Percentiles rank a stretch among this genome's conserved stretches.
These are phyloP conservation scores for Leishmania tropica DNA, from an alignment of 208 protist species.

Conservation along the genomic window DNA sequence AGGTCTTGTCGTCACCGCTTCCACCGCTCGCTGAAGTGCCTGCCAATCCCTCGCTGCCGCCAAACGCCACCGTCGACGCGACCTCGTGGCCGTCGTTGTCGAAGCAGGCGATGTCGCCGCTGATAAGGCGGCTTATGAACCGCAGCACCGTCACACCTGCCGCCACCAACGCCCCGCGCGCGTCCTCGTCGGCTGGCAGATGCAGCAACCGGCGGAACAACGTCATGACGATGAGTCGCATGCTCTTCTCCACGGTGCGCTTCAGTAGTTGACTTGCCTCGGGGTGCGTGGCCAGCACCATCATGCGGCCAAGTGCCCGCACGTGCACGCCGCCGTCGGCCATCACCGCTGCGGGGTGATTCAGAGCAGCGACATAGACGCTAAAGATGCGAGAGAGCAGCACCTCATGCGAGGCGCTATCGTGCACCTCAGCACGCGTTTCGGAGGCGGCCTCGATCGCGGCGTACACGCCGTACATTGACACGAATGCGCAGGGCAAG, in stretches of 20 bases:
- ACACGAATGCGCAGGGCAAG: conserved; percentile 64
- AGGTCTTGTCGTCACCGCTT: conserved; percentile 23
- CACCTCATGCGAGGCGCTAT: conserved; percentile 67
- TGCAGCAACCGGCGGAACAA: conserved; percentile 25
- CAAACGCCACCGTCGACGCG: conserved; percentile 1
- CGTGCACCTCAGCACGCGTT: conserved; percentile 42
- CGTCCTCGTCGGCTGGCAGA: background rate
- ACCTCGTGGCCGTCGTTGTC: conserved; percentile 36
- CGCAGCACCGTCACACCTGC: conserved; percentile 34
- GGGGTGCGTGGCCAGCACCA: conserved; percentile 26
- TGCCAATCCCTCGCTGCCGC: conserved; percentile 4
- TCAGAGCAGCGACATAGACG: conserved; percentile 58
- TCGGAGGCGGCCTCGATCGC: conserved; percentile 54
- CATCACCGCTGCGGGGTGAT: conserved; percentile 30
- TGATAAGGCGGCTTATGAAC: conserved; percentile 57
- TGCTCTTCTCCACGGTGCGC: conserved; percentile 30
- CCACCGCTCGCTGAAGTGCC: conserved; percentile 17
- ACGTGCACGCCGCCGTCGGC: conserved; percentile 23
- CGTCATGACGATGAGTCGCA: conserved; percentile 29
- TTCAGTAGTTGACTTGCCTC: conserved; percentile 32
- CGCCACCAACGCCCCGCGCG: conserved; percentile 15
- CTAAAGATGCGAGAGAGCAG: conserved; percentile 57
- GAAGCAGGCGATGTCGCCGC: conserved; percentile 39
- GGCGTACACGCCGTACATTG: conserved; percentile 43
- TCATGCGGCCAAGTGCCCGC: conserved; percentile 33